These are phyloP conservation scores for Pestalotiopsis sp. DNA, from an alignment of 2,329 filamentous ascomycete genomes.

Conservation along the genomic window DNA sequence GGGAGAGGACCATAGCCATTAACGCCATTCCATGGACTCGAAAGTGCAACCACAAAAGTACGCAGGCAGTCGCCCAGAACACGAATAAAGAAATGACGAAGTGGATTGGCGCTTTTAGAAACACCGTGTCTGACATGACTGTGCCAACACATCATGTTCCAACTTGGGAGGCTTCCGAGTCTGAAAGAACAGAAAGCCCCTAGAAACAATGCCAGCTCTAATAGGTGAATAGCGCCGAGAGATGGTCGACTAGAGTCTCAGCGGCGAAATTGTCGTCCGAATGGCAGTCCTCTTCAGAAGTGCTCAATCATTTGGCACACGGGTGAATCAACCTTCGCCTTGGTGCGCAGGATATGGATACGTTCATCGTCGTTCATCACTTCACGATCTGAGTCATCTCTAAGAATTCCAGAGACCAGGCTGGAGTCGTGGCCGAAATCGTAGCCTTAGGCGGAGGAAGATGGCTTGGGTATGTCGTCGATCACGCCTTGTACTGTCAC, in stretches of 20 bases:
- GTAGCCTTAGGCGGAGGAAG: constrained; percentile 27
- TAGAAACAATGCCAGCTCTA: not conserved
- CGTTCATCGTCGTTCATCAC: not conserved
- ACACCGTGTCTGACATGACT: too few relatives aligned
- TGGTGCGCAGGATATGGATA: not conserved
- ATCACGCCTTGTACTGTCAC: constrained; percentile 63
- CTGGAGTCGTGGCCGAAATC: not conserved
- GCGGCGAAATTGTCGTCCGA: too few relatives aligned
- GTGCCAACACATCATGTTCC: not conserved
- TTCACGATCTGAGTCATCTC: not conserved
- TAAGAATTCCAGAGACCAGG: not conserved
- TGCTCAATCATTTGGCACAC: not conserved
- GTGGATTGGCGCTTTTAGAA: not conserved
- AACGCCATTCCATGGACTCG: not conserved
- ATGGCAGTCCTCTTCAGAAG: not conserved
- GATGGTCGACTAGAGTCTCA: not conserved
- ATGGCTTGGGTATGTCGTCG: constrained; percentile 45
- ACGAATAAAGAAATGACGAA: not conserved
- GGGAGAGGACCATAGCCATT: not conserved
- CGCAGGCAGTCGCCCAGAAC: not conserved
- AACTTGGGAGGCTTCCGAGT: not conserved
- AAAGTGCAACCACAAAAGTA: not conserved
- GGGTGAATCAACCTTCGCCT: not conserved
- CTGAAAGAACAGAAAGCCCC: not conserved
- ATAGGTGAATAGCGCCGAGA: not conserved